Evolutionary conservation across 225 moss, liverwort and hornwort genomes (phyloP), one percentile per base, ranked within the genome.

Genomic region (Straminergon stramineum): DNA sequence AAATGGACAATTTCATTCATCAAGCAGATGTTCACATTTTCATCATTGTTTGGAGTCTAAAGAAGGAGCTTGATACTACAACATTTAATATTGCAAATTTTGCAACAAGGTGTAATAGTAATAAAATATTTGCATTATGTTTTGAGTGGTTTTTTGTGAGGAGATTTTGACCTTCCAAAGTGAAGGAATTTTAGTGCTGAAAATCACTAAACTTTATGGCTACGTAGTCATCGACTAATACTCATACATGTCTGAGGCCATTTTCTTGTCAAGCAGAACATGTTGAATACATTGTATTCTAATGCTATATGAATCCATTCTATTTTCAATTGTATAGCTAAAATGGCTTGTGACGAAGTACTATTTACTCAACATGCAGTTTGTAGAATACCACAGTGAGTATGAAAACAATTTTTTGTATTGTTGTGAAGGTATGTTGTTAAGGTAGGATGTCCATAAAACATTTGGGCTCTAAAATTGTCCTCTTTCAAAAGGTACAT

Each of bases 381-480:
- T 82, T 19, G 10, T 21, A 51, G 30, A 24, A 28, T 57, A 35
- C 5, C 9, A 10, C 3, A 16, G 2, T 51, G 1, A 52, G 0
- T 6, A 17, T 76, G 4, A 48, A 82, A 51, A 19, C 2, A 53
- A 26, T 55, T 67, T 18, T 13, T 68, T 23, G 19, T 24, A 7
- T 3, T 16, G 2, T 43, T 6, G 4, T 21, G 3, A 76, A 76
- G 4, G 4, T 48, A 48, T 11, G 4, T 48, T 48, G 7, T 76
- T 52, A 9, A 15, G 21, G 5, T 35, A 77, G 22, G 34, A 34
- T 5, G 9, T 35, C 9, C 0, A 15, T 35, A 53, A 53, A 34
- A 4, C 4, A 0, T 3, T 34, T 12, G 2, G 7, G 20, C 51
- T 52, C 6, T 20, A 75, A 32, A 75, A 20, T 5, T 31, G 2